A percentile compares a stretch with the other conserved stretches of the same genome.
Conservation (phyloP, 1,284 basidiomycete genomes). For the Laetiporus sulphureus region DNA sequence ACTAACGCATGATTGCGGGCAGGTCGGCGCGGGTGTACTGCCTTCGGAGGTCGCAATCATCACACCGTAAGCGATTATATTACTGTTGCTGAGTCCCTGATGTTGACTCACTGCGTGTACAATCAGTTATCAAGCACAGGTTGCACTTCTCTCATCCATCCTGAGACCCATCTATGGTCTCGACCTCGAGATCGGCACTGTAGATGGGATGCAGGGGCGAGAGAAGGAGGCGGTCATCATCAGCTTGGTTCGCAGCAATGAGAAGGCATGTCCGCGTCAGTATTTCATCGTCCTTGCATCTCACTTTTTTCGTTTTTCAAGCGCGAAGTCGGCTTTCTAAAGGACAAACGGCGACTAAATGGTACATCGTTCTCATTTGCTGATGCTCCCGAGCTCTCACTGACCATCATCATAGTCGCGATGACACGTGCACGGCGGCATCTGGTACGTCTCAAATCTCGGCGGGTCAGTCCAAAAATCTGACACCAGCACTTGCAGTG, state of each 20-base stretch:
- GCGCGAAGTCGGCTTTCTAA: conserved; percentile 88
- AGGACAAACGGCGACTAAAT: conserved; percentile 86
- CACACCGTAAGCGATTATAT: conserved; percentile 60
- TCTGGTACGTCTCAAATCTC: conserved; percentile 64
- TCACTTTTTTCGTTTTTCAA: conserved; percentile 26
- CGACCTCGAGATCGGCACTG: conserved; percentile 81
- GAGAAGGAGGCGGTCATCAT: conserved; percentile 90
- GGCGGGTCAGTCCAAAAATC: conserved; percentile 27
- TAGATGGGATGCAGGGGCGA: conserved; percentile 92
- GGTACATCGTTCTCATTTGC: conserved; percentile 36
- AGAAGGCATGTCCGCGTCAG: conserved; percentile 51
- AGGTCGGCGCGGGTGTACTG: conserved; percentile 68
- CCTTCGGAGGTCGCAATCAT: conserved; percentile 84
- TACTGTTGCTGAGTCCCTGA: background rate
- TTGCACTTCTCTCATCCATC: conserved; percentile 69
- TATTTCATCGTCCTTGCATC: conserved; percentile 1
- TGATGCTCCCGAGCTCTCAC: background rate
- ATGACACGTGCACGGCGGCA: conserved; percentile 94
- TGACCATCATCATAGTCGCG: conserved; percentile 48
- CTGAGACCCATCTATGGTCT: conserved; percentile 64
- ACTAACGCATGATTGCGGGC: too few relatives aligned
- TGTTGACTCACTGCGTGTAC: conserved; percentile 4
- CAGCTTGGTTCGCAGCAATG: conserved; percentile 84
- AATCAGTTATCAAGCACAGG: conserved; percentile 80
- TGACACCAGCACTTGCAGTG: conserved; percentile 45